phyloP scores from a whole-genome alignment of 2,329 filamentous ascomycete genomes.

The Colletotrichum siamense region DNA sequence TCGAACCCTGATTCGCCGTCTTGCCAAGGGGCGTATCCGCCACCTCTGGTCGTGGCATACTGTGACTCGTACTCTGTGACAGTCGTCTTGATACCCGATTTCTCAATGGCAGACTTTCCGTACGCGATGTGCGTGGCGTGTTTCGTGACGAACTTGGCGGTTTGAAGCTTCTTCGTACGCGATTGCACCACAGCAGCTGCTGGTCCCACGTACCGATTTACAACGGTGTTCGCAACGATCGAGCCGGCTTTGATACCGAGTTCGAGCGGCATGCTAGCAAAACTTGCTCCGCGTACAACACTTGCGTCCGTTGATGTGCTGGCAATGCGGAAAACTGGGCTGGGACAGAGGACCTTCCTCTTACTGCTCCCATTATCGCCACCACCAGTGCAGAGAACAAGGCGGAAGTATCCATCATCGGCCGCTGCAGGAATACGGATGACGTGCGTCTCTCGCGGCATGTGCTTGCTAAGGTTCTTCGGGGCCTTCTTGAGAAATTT shows the following conservation, averaged over 20 bases:
- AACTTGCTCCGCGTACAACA: slow-evolving; percentile 67
- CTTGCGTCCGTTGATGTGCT: slow-evolving; percentile 68
- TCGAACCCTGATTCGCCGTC: slow-evolving; percentile 29
- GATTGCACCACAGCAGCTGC: slow-evolving; percentile 43
- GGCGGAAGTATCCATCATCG: slow-evolving; percentile 71
- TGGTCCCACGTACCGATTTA: slow-evolving; percentile 45
- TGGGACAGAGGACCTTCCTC: slow-evolving; percentile 67
- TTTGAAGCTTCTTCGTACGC: slow-evolving; percentile 37
- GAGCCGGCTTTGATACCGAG: slow-evolving; percentile 64
- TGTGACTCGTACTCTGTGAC: slow-evolving; percentile 39
- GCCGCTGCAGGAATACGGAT: slow-evolving; percentile 68
- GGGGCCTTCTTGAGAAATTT: slow-evolving; percentile 65
- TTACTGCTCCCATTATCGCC: slow-evolving; percentile 32
- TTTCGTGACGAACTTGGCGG: not conserved
- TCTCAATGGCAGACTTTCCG: slow-evolving; percentile 31
- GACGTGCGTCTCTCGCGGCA: slow-evolving; percentile 66
- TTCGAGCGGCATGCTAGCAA: slow-evolving; percentile 70
- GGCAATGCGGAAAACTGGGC: slow-evolving; percentile 72
- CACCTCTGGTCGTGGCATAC: slow-evolving; percentile 36
- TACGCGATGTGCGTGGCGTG: slow-evolving; percentile 11
- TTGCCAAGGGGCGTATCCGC: slow-evolving; percentile 40
- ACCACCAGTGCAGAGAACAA: slow-evolving; percentile 61
- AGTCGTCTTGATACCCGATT: slow-evolving; percentile 32
- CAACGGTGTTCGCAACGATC: slow-evolving; percentile 50
- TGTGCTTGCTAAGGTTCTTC: slow-evolving; percentile 51